Conservation (phyloP, 163 green algal species). For the Prototheca cutis region DNA sequence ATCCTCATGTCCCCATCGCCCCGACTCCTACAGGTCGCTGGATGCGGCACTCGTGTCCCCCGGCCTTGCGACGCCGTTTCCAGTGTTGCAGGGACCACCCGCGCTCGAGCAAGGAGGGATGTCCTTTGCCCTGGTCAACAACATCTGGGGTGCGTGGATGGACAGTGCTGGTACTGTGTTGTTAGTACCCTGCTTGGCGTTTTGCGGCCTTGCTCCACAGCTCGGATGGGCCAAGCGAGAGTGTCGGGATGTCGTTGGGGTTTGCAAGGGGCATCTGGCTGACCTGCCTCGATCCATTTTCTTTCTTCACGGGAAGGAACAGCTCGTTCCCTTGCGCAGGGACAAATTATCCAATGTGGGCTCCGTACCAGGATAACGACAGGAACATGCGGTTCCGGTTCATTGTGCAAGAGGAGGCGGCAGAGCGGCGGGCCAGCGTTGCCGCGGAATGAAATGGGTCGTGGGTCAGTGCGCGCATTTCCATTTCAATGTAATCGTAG, state of each 20-base stretch:
- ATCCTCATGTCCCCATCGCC: too few species aligned
- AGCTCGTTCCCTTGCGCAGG: too few species aligned
- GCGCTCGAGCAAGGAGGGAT: constrained; percentile 36
- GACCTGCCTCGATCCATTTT: too few species aligned
- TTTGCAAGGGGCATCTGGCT: too few species aligned
- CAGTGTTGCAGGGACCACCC: constrained; percentile 8
- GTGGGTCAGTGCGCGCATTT: too few species aligned
- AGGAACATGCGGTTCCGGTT: constrained; percentile 25
- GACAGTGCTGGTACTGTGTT: neutral
- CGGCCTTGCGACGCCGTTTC: constrained; percentile 32
- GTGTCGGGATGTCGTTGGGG: too few species aligned
- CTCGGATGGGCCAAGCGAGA: too few species aligned
- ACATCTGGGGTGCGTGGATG: constrained; percentile 37
- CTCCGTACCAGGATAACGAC: constrained; percentile 15
- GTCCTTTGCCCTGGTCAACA: constrained; percentile 38
- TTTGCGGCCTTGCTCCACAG: too few species aligned
- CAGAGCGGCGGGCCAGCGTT: neutral
- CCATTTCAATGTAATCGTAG: too few species aligned
- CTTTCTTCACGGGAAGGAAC: too few species aligned
- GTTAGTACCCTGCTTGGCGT: neutral
- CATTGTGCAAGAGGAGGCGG: constrained; percentile 7
- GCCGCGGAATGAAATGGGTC: neutral
- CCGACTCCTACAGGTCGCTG: constrained; percentile 29
- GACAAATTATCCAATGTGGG: constrained; percentile 21
- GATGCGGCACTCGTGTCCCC: constrained; percentile 44